Percentiles rank a stretch among this genome's conserved stretches.
Evolutionary conservation across 2,329 filamentous ascomycete genomes (phyloP).

Genomic region (Xylaria sp.): DNA sequence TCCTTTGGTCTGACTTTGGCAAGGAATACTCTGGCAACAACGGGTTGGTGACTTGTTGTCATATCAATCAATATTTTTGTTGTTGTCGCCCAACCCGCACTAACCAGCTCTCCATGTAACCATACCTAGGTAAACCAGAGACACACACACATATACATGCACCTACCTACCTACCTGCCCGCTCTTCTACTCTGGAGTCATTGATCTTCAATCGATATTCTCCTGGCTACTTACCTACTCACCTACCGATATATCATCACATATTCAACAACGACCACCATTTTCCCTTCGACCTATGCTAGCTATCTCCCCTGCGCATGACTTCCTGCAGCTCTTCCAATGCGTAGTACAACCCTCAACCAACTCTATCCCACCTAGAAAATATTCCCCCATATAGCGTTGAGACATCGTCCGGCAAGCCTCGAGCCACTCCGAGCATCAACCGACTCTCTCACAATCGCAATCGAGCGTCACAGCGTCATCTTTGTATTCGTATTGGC

Average conservation of each 20-base stretch:
- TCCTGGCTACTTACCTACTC: neutral
- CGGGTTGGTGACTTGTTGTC: slow-evolving; percentile 15
- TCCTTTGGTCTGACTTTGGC: neutral
- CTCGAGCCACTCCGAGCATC: neutral
- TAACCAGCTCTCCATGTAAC: too few relatives aligned
- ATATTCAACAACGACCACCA: neutral
- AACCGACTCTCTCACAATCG: neutral
- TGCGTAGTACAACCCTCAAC: neutral
- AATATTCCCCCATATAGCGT: neutral
- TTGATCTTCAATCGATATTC: too few relatives aligned
- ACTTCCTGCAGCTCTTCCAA: neutral
- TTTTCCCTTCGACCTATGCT: neutral
- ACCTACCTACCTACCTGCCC: too few relatives aligned
- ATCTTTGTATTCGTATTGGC: neutral
- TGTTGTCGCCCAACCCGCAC: slow-evolving; percentile 20
- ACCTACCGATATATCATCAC: neutral
- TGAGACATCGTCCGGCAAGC: neutral
- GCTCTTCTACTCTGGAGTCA: too few relatives aligned
- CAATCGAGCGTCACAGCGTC: neutral
- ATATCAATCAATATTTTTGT: slow-evolving; percentile 31
- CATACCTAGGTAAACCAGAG: too few relatives aligned
- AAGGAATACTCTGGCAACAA: slow-evolving; percentile 19
- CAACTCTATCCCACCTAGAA: too few relatives aligned
- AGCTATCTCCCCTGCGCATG: neutral
- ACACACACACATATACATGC: too few relatives aligned